These are phyloP conservation scores for Quercus wislizeni DNA, from an alignment of 306 rosid genomes.

Conservation along the genomic window DNA sequence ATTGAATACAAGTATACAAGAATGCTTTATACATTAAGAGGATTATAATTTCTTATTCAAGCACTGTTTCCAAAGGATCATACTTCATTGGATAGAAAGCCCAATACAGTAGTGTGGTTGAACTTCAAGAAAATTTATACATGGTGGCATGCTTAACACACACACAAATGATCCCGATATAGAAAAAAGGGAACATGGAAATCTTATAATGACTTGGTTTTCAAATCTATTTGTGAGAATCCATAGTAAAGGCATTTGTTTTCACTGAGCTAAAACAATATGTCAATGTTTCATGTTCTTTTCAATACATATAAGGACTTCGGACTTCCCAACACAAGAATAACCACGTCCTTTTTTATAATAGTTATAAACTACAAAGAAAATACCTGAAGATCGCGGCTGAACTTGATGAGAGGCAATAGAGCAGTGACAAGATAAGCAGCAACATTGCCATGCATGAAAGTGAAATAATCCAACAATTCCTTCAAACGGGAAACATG, in stretches of 20 bases:
- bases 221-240: neutral
- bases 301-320: neutral
- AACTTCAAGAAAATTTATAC: neutral
- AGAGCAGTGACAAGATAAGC: slow-evolving; percentile 29
- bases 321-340: neutral
- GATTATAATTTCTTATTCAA: neutral
- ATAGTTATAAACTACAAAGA: neutral
- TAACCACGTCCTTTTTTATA: neutral
- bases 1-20: neutral
- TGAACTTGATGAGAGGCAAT: slow-evolving; percentile 38
- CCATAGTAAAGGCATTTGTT: neutral
- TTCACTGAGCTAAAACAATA: too few relatives aligned
- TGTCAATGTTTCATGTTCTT: neutral
- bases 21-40: neutral
- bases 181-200: neutral
- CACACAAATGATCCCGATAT: neutral
- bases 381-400: slow-evolving; percentile 37
- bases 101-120: neutral
- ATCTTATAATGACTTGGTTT: too few relatives aligned
- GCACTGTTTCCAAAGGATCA: neutral
- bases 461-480: slow-evolving; percentile 40
- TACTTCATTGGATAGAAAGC: neutral
- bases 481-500: slow-evolving; percentile 37
- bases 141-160: neutral
- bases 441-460: slow-evolving; percentile 45